Percentiles rank a stretch among this genome's conserved stretches.
These are phyloP conservation scores for Lomentospora prolificans DNA, from an alignment of 2,329 filamentous ascomycete species.

Conservation along the genomic window DNA sequence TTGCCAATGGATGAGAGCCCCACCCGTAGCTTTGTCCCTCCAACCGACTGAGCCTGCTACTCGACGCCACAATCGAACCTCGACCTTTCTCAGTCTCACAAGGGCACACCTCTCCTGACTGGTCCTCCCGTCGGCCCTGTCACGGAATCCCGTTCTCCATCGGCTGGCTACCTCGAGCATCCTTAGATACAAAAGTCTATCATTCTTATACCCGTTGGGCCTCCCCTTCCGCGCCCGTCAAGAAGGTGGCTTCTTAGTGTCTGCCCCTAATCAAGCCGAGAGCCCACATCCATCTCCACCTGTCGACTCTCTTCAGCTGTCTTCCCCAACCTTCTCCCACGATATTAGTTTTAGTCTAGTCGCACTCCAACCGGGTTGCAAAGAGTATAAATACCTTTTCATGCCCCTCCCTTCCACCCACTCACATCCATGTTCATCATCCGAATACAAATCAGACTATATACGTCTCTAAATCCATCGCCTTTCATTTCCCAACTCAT, in stretches of 20 bases:
- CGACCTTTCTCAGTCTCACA: conserved; percentile 6
- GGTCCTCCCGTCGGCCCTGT: conserved; percentile 6
- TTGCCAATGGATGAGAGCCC: background rate
- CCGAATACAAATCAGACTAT: background rate
- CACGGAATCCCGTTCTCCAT: conserved; percentile 3
- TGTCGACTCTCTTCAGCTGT: background rate
- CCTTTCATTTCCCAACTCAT: background rate
- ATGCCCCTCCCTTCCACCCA: background rate
- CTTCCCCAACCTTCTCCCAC: background rate
- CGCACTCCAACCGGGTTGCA: background rate
- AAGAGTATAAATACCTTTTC: background rate
- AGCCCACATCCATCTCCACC: conserved; percentile 1
- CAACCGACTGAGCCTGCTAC: background rate
- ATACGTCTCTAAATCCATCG: background rate
- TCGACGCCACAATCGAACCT: conserved; percentile 8
- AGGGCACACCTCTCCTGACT: conserved; percentile 4
- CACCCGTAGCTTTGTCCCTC: conserved; percentile 5
- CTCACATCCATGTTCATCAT: background rate
- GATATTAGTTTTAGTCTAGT: background rate
- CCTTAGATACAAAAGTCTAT: background rate
- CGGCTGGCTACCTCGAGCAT: conserved; percentile 3
- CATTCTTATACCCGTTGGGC: background rate
- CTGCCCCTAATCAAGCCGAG: background rate
- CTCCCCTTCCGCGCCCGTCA: background rate
- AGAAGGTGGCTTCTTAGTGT: background rate